Evolutionary conservation across 176 grass and related monocot genomes (phyloP).

Genomic region (Microstegium vimineum): DNA sequence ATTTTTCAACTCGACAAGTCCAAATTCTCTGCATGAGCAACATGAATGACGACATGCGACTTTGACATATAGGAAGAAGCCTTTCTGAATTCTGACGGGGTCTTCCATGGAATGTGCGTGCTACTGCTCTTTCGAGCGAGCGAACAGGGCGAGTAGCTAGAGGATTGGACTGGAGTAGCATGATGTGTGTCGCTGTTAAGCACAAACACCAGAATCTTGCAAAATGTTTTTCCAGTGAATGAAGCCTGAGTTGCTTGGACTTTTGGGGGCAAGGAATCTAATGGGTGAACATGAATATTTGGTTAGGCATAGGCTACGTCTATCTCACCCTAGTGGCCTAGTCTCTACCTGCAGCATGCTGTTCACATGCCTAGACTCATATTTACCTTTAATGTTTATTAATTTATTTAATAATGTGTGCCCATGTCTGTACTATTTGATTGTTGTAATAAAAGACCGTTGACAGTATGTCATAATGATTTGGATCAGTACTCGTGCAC

Average conservation of each 20-base stretch:
- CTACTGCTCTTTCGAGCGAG: constrained; percentile 12
- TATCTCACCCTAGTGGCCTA: neutral
- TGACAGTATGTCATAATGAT: neutral
- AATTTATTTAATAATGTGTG: neutral
- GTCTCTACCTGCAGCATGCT: neutral
- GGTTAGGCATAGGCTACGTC: constrained; percentile 20
- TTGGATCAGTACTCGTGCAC: neutral
- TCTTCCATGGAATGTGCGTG: constrained; percentile 19
- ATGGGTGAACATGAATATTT: constrained; percentile 21
- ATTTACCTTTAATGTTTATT: too few species aligned
- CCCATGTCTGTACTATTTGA: neutral
- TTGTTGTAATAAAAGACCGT: too few species aligned
- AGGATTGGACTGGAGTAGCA: too few species aligned
- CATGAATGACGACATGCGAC: neutral
- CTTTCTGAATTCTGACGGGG: neutral
- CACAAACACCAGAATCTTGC: constrained; percentile 36
- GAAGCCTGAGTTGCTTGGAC: constrained; percentile 32
- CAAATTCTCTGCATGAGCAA: neutral
- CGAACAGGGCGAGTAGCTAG: too few species aligned
- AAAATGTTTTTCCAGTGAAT: constrained; percentile 38
- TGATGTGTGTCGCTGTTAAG: constrained; percentile 22
- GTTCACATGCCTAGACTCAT: neutral
- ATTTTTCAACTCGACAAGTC: neutral
- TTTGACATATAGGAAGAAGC: neutral
- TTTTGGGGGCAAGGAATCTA: constrained; percentile 67